These are phyloP conservation scores for Lavandula angustifolia DNA, from an alignment of 257 asterid species.

Conservation along the genomic window DNA sequence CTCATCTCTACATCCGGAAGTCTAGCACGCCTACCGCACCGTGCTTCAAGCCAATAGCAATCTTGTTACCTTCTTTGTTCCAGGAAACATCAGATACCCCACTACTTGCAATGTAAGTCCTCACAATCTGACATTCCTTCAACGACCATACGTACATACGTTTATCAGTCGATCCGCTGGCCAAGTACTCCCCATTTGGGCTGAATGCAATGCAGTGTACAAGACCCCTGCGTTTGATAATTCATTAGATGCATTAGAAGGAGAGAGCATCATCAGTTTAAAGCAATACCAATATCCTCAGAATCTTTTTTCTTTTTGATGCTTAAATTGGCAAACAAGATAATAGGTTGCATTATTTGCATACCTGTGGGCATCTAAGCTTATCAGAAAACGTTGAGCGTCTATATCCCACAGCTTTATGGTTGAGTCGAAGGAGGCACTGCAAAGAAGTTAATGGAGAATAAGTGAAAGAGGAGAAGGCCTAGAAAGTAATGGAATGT, in stretches of 20 bases:
- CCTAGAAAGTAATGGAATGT: too few species aligned
- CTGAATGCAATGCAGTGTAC: conserved; percentile 96
- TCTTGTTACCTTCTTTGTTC: conserved; percentile 90
- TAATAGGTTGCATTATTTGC: not conserved
- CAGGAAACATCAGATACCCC: conserved; percentile 98
- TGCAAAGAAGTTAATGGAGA: conserved; percentile 40
- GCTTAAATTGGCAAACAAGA: not conserved
- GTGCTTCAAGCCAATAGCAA: conserved; percentile 90
- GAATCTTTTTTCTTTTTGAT: too few species aligned
- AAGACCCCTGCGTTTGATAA: conserved; percentile 69
- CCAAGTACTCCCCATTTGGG: conserved; percentile 85
- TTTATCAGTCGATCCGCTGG: conserved; percentile 93
- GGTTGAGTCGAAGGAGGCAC: conserved; percentile 98
- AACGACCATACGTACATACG: conserved; percentile 93
- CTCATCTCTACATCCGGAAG: conserved; percentile 66
- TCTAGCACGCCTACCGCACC: conserved; percentile 86
- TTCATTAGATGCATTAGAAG: too few species aligned
- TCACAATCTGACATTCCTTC: conserved; percentile 85
- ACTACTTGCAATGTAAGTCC: conserved; percentile 75
- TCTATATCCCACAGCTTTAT: conserved; percentile 92
- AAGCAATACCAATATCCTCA: too few species aligned
- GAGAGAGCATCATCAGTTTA: too few species aligned
- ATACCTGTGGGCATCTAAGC: conserved; percentile 94
- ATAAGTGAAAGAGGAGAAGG: too few species aligned
- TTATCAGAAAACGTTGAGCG: conserved; percentile 62